A percentile compares a stretch with the other conserved stretches of the same genome.
Conservation (phyloP, 169 alveolate species). For the Perkinsus chesapeaki region DNA sequence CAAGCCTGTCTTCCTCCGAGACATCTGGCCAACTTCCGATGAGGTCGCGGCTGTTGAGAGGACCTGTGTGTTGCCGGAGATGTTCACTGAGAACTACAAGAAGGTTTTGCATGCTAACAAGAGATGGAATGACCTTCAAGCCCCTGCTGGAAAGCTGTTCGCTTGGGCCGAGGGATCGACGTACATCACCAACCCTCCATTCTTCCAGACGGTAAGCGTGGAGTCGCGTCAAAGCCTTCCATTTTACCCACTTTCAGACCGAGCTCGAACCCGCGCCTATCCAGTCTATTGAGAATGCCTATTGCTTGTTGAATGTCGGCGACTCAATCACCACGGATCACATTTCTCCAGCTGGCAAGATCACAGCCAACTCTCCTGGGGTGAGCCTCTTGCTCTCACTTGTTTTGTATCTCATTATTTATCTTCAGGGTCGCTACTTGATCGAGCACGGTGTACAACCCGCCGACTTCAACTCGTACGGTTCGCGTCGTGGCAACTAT, state of each 20-base stretch:
- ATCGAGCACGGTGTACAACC: slow-evolving; percentile 63
- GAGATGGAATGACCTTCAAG: slow-evolving; percentile 76
- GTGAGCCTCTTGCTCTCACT: slow-evolving; percentile 31
- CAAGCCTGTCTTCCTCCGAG: slow-evolving; percentile 74
- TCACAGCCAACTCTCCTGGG: slow-evolving; percentile 87
- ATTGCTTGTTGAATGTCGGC: slow-evolving; percentile 68
- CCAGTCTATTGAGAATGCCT: slow-evolving; percentile 2
- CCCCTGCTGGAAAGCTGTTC: slow-evolving; percentile 71
- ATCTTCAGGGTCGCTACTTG: slow-evolving; percentile 49
- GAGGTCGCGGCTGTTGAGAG: slow-evolving; percentile 61
- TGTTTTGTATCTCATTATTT: not conserved
- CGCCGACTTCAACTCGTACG: slow-evolving; percentile 89
- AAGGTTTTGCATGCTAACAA: slow-evolving; percentile 80
- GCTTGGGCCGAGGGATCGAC: slow-evolving; percentile 86
- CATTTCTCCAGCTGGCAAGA: slow-evolving; percentile 95
- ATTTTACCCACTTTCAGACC: slow-evolving; percentile 22
- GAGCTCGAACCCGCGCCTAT: slow-evolving; percentile 29
- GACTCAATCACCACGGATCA: slow-evolving; percentile 95
- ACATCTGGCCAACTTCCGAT: slow-evolving; percentile 82
- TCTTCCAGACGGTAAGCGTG: slow-evolving; percentile 57
- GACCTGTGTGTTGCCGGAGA: slow-evolving; percentile 71
- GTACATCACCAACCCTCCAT: slow-evolving; percentile 89
- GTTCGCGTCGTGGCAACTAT: slow-evolving; percentile 94
- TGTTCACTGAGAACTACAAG: slow-evolving; percentile 80
- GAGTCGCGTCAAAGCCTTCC: slow-evolving; percentile 14